phyloP scores from a whole-genome alignment of 495 filamentous ascomycete genomes.

The Daldinia decipiens region DNA sequence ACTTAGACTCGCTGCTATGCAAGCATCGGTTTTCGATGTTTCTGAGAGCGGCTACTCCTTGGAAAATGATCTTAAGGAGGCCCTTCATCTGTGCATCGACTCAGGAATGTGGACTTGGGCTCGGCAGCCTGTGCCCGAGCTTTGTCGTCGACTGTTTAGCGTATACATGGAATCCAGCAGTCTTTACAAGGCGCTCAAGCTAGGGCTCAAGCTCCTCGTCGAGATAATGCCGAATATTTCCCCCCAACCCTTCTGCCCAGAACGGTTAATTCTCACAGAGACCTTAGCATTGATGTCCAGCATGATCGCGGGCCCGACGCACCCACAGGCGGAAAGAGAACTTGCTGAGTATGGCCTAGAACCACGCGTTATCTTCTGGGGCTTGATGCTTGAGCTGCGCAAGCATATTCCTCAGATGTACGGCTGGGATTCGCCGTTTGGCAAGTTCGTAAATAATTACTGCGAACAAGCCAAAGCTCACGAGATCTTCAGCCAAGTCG shows the following conservation, averaged over 20 bases:
- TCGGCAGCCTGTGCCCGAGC: not conserved
- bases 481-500: not conserved
- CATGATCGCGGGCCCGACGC: not conserved
- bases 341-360: not conserved
- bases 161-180: not conserved
- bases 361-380: not conserved
- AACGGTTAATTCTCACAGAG: not conserved
- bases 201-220: not conserved
- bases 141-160: not conserved
- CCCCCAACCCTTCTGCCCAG: not conserved
- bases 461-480: not conserved
- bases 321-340: not conserved
- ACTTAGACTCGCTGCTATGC: not conserved
- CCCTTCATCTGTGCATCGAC: conserved; percentile 23
- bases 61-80: conserved; percentile 14
- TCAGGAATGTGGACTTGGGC: conserved; percentile 3
- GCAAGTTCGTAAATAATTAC: not conserved
- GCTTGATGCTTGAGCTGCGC: not conserved
- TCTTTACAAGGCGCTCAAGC: conserved; percentile 1
- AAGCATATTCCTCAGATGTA: not conserved
- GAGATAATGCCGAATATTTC: not conserved
- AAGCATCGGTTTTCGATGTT: not conserved
- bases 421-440: not conserved
- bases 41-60: not conserved
- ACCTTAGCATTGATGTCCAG: not conserved